Conservation (phyloP, 2,329 filamentous ascomycete genomes). For the Pseudopyricularia javanii region DNA sequence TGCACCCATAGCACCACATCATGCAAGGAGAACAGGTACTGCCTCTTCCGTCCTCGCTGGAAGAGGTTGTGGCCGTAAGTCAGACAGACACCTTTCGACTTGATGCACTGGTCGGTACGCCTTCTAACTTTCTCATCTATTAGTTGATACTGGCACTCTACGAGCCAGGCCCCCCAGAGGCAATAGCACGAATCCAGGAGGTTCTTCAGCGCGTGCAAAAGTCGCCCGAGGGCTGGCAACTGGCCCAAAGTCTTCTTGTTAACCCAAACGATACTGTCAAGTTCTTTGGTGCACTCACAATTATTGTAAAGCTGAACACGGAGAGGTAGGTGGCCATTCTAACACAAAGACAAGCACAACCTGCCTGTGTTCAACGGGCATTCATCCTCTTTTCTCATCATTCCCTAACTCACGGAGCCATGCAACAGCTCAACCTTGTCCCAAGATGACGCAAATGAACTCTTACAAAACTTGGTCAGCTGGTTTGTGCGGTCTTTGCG, state of each 20-base stretch:
- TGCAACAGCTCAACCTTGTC: conserved; percentile 32
- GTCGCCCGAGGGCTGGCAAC: conserved; percentile 70
- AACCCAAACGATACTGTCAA: conserved; percentile 56
- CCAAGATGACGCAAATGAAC: conserved; percentile 42
- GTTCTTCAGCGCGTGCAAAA: conserved; percentile 69
- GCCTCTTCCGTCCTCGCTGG: conserved; percentile 18
- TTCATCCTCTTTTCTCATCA: background rate
- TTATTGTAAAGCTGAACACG: conserved; percentile 90
- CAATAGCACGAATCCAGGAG: conserved; percentile 48
- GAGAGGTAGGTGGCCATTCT: conserved; percentile 50
- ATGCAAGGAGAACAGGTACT: conserved; percentile 13
- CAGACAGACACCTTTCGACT: background rate
- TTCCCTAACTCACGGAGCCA: background rate
- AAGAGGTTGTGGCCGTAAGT: conserved; percentile 21
- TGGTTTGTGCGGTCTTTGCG: conserved; percentile 48
- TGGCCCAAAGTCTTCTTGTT: conserved; percentile 62
- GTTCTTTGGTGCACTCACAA: conserved; percentile 87
- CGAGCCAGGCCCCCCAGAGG: conserved; percentile 29
- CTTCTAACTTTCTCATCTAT: background rate
- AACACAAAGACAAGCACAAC: background rate
- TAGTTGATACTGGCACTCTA: conserved; percentile 40
- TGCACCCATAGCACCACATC: background rate
- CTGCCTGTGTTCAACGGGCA: background rate
- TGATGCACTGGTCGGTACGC: background rate
- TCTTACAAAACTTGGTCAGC: conserved; percentile 47